These are phyloP conservation scores for Pseudocercospora ulei DNA, from an alignment of 2,329 filamentous ascomycete species.

Conservation along the genomic window DNA sequence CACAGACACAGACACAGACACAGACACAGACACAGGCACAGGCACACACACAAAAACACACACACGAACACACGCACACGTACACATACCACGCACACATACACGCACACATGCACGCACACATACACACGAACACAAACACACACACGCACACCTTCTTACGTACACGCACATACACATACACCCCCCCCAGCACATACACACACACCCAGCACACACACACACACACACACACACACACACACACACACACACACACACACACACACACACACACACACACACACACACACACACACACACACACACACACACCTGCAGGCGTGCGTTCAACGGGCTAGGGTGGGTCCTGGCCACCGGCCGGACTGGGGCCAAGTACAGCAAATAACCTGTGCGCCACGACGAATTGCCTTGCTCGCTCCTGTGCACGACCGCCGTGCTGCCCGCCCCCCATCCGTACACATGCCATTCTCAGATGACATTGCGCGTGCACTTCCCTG, in stretches of 20 bases:
- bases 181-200: background rate
- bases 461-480: too few relatives aligned
- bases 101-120: too few relatives aligned
- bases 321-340: too few relatives aligned
- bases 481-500: conserved; percentile 6
- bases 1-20: background rate
- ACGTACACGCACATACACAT: background rate
- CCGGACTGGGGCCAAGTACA: too few relatives aligned
- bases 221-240: background rate
- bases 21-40: too few relatives aligned
- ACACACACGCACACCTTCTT: background rate
- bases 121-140: too few relatives aligned
- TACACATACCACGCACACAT: background rate
- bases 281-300: background rate
- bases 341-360: too few relatives aligned
- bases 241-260: background rate
- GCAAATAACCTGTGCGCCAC: too few relatives aligned
- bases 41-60: background rate
- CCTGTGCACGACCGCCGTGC: background rate
- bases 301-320: background rate
- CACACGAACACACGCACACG: background rate
- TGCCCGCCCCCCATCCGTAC: background rate
- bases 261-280: background rate
- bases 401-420: background rate
- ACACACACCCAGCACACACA: too few relatives aligned